Conservation (phyloP, 148 eudicot genomes). For the Nepenthes gracilis region DNA sequence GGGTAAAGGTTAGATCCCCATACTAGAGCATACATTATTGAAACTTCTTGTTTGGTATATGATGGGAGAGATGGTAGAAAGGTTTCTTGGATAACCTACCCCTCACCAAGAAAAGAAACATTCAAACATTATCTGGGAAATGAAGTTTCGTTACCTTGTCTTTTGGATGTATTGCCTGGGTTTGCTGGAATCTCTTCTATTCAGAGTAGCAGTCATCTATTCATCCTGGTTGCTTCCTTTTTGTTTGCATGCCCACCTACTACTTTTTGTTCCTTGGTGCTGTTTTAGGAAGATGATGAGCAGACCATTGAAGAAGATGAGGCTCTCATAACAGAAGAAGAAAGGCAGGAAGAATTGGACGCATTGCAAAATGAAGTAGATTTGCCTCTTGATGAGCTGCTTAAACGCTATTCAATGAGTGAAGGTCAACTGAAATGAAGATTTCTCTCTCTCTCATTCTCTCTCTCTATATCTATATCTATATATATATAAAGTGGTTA, state of each 20-base stretch:
- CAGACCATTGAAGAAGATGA: conserved; percentile 93
- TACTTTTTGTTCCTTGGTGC: conserved; percentile 13
- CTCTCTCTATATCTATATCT: too few relatives aligned
- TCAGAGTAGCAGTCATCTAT: background rate
- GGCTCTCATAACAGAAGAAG: conserved; percentile 81
- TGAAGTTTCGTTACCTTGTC: too few relatives aligned
- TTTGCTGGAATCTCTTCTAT: too few relatives aligned
- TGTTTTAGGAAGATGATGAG: conserved; percentile 92
- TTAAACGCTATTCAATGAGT: conserved; percentile 46
- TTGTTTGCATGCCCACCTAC: conserved; percentile 6
- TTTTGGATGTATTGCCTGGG: too few relatives aligned
- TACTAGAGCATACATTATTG: too few relatives aligned
- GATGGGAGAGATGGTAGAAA: too few relatives aligned
- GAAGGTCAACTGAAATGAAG: conserved; percentile 30
- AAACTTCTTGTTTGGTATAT: too few relatives aligned
- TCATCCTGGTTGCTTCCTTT: background rate
- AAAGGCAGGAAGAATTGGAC: conserved; percentile 73
- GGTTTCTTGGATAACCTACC: too few relatives aligned
- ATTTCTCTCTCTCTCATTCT: background rate
- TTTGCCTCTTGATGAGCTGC: conserved; percentile 80
- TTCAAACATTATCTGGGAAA: too few relatives aligned
- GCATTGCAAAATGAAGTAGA: conserved; percentile 79
- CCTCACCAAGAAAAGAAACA: too few relatives aligned
- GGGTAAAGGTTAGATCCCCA: too few relatives aligned
- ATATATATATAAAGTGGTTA: background rate